A percentile compares a stretch with the other conserved stretches of the same genome.
These are phyloP conservation scores for Platismatia glauca DNA, from an alignment of 495 filamentous ascomycete genomes.

Conservation along the genomic window DNA sequence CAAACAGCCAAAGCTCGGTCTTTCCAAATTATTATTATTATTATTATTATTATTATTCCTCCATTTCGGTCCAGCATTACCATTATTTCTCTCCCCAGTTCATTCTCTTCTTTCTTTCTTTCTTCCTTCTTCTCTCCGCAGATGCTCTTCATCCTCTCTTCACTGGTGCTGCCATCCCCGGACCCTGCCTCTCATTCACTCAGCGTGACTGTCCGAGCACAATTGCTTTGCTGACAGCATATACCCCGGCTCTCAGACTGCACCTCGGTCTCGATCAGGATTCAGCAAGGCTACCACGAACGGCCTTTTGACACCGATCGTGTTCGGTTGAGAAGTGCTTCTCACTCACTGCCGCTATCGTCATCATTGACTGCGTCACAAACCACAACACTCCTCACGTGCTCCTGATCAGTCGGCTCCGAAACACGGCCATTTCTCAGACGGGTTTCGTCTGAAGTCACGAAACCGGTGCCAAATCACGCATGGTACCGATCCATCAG, in stretches of 20 bases:
- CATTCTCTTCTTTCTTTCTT: not conserved
- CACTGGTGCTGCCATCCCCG: not conserved
- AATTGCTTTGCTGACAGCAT: not conserved
- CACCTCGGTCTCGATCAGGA: constrained; percentile 5
- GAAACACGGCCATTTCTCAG: not conserved
- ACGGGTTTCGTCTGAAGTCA: constrained; percentile 6
- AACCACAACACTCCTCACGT: not conserved
- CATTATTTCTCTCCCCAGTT: not conserved
- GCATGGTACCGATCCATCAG: not conserved
- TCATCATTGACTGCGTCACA: not conserved
- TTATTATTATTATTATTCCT: not conserved
- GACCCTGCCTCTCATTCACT: not conserved
- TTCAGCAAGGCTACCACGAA: not conserved
- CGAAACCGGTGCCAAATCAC: not conserved
- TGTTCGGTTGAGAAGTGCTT: not conserved
- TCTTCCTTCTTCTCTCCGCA: not conserved
- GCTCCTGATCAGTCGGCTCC: not conserved
- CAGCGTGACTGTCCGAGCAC: not conserved
- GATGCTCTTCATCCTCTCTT: not conserved
- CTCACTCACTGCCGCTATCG: not conserved
- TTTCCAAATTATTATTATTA: not conserved
- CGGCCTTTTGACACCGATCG: not conserved
- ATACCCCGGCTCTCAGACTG: constrained; percentile 3
- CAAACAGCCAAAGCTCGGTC: too few relatives aligned
- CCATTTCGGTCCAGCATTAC: not conserved